phyloP scores from a whole-genome alignment of 176 grass and related monocot species.

The Avena atlantica region DNA sequence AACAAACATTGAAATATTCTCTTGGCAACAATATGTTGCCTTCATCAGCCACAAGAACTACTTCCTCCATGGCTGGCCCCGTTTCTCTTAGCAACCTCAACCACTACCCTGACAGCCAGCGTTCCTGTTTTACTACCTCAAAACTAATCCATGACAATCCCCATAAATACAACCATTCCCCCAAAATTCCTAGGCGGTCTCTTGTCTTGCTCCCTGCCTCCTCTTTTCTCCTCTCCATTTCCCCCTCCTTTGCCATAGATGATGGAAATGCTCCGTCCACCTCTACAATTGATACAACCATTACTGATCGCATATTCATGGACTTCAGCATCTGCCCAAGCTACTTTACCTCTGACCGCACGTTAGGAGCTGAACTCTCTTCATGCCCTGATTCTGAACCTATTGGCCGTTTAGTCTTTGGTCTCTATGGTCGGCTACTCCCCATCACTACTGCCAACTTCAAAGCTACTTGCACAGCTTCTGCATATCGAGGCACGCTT shows the following conservation, averaged over 20 bases:
- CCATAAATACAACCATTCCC: constrained; percentile 22
- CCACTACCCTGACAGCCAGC: constrained; percentile 32
- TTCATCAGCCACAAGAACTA: constrained; percentile 37
- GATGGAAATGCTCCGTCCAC: constrained; percentile 41
- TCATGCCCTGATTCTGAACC: constrained; percentile 84
- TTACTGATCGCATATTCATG: constrained; percentile 92
- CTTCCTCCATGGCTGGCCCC: constrained; percentile 41
- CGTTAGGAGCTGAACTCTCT: constrained; percentile 73
- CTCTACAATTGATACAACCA: constrained; percentile 45
- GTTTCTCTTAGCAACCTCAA: constrained; percentile 23
- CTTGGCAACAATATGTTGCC: constrained; percentile 21
- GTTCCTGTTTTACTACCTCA: constrained; percentile 24
- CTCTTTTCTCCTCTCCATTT: constrained; percentile 47
- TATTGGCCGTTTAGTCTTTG: constrained; percentile 89
- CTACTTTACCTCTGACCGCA: constrained; percentile 76
- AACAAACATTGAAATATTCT: constrained; percentile 22
- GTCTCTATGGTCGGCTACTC: constrained; percentile 80
- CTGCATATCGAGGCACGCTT: constrained; percentile 82
- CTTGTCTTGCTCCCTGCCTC: constrained; percentile 40
- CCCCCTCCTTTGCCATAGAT: constrained; percentile 49
- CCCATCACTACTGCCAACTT: constrained; percentile 83
- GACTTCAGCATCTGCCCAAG: constrained; percentile 90
- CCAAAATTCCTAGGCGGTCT: constrained; percentile 44
- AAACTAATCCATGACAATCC: constrained; percentile 40
- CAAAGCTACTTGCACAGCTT: constrained; percentile 65